Conservation (phyloP, 2,329 filamentous ascomycete genomes). For the Neophaeococcomyces aloes region DNA sequence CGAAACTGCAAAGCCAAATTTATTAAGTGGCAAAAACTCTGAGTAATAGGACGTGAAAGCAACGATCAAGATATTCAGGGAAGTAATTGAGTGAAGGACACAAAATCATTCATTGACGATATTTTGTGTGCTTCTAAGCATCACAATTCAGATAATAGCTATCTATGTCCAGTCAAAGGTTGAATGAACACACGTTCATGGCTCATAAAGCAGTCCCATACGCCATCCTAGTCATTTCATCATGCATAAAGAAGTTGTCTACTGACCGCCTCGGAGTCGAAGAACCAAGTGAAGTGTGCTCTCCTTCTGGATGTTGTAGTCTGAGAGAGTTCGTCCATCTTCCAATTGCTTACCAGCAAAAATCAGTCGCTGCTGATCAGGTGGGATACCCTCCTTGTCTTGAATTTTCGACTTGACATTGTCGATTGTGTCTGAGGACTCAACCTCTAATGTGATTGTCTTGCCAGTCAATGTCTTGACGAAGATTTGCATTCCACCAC, state of each 20-base stretch:
- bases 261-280: conserved; percentile 44
- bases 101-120: conserved; percentile 1
- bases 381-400: conserved; percentile 69
- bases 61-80: neutral
- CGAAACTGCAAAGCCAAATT: no score
- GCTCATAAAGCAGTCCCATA: conserved; percentile 3
- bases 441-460: conserved; percentile 59
- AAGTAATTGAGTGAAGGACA: neutral
- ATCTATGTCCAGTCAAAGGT: neutral
- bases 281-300: conserved; percentile 55
- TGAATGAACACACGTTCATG: neutral
- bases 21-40: neutral
- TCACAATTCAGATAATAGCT: neutral
- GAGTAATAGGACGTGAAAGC: no score
- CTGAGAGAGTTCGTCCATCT: conserved; percentile 41
- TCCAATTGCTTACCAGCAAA: conserved; percentile 58
- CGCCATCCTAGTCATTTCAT: neutral
- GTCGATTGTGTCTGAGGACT: conserved; percentile 59
- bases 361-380: conserved; percentile 60
- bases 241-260: conserved; percentile 4
- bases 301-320: conserved; percentile 52
- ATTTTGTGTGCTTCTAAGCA: neutral
- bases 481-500: conserved; percentile 77
- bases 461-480: conserved; percentile 72
- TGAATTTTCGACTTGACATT: conserved; percentile 65